A percentile compares a stretch with the other conserved stretches of the same genome.
Conservation (phyloP, 176 grass and related monocot species). For the Cocos nucifera region DNA sequence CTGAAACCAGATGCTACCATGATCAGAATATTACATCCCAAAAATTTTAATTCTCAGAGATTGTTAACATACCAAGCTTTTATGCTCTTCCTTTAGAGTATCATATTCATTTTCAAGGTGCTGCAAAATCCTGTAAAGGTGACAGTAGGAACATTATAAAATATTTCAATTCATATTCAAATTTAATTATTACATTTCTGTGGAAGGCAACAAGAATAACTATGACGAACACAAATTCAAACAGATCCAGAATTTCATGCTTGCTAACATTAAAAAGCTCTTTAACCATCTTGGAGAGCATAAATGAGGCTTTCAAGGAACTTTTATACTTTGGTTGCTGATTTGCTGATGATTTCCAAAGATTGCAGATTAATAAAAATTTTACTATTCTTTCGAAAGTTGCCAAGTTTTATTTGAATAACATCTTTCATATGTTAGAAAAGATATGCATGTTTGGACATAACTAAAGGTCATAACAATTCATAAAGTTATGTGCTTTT, state of each 20-base stretch:
- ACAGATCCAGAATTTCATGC: background rate
- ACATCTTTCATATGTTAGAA: too few species aligned
- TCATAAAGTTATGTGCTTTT: too few species aligned
- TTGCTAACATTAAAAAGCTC: too few species aligned
- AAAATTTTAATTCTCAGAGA: constrained; percentile 6
- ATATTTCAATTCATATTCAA: background rate
- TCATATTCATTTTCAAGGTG: constrained; percentile 79
- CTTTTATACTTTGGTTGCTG: too few species aligned
- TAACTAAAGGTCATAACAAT: too few species aligned
- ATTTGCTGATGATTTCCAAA: too few species aligned
- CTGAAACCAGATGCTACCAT: constrained; percentile 28
- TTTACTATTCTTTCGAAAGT: too few species aligned
- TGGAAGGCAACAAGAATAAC: background rate
- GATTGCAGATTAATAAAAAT: too few species aligned
- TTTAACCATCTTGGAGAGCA: too few species aligned
- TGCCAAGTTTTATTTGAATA: too few species aligned
- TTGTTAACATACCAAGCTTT: constrained; percentile 23
- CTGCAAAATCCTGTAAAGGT: constrained; percentile 55
- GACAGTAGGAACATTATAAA: constrained; percentile 1
- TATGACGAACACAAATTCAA: background rate
- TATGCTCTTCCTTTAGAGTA: constrained; percentile 63
- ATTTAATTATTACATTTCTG: background rate
- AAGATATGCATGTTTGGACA: too few species aligned
- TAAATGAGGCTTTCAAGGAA: too few species aligned
- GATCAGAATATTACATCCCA: constrained; percentile 1